Conservation (phyloP, 2,329 filamentous ascomycete species). For the Xylaria arbuscula region DNA sequence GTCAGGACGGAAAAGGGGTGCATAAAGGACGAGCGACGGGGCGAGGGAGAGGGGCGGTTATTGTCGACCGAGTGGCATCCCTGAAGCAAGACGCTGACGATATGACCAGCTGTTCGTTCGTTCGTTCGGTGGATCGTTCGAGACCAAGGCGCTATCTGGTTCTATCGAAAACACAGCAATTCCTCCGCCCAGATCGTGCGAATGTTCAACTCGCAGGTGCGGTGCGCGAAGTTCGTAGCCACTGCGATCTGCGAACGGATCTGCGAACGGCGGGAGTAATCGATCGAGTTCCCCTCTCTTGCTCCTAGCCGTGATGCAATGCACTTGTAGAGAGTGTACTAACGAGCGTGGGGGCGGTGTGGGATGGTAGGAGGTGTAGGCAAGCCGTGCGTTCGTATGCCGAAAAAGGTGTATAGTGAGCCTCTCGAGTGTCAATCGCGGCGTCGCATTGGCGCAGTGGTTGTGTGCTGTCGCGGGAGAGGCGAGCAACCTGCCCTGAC, state of each 20-base stretch:
- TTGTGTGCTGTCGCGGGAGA: conserved; percentile 20
- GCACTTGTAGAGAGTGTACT: conserved; percentile 12
- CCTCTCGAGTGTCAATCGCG: neutral
- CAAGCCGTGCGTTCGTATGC: neutral
- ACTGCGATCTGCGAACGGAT: neutral
- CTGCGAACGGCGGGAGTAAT: neutral
- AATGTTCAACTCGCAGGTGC: neutral
- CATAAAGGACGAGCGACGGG: conserved; percentile 66
- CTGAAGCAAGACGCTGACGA: conserved; percentile 29
- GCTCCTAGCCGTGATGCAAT: conserved; percentile 14
- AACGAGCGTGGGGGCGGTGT: conserved; percentile 31
- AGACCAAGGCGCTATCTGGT: conserved; percentile 3
- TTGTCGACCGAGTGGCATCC: conserved; percentile 45
- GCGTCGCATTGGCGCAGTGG: conserved; percentile 22
- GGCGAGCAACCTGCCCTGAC: neutral
- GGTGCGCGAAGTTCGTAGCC: neutral
- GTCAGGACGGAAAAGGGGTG: conserved; percentile 97
- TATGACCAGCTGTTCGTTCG: neutral
- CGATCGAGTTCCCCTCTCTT: conserved; percentile 16
- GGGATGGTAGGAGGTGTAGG: neutral
- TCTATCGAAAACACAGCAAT: neutral
- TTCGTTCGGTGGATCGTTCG: conserved; percentile 4
- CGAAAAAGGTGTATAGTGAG: neutral
- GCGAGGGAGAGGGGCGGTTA: conserved; percentile 56
- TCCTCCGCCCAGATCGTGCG: conserved; percentile 1